These are phyloP conservation scores for Gelatoporia subvermispora DNA, from an alignment of 768 basidiomycete species.

Conservation along the genomic window DNA sequence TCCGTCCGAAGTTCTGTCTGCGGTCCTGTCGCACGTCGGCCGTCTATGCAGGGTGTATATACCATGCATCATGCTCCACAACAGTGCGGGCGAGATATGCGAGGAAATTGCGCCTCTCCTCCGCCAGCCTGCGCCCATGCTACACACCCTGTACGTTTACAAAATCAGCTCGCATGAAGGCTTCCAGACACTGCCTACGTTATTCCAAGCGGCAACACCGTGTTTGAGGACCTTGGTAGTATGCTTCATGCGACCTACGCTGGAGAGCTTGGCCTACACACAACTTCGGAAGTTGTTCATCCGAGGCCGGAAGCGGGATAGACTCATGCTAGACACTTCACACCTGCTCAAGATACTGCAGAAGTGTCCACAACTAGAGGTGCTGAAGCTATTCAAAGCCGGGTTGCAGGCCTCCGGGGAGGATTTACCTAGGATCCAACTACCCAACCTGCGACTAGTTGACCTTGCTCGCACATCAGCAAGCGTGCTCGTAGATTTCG, in stretches of 20 bases:
- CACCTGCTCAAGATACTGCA: conserved; percentile 21
- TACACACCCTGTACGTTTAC: conserved; percentile 20
- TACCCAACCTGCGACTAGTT: conserved; percentile 17
- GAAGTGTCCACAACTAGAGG: conserved; percentile 16
- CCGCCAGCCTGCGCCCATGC: conserved; percentile 13
- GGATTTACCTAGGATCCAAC: conserved; percentile 12
- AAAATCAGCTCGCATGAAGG: conserved; percentile 12
- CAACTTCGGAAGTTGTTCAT: conserved; percentile 17
- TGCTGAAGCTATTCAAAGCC: conserved; percentile 17
- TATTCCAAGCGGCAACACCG: conserved; percentile 20
- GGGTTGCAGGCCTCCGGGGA: conserved; percentile 12
- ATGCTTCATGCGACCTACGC: conserved; percentile 14
- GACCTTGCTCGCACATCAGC: conserved; percentile 20
- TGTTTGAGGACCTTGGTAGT: conserved; percentile 16
- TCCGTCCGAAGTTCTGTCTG: conserved; percentile 13
- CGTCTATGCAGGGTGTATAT: conserved; percentile 21
- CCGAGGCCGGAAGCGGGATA: conserved; percentile 19
- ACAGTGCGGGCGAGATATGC: conserved; percentile 12
- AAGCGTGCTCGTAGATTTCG: conserved; percentile 11
- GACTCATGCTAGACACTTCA: conserved; percentile 16
- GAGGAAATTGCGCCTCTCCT: conserved; percentile 15
- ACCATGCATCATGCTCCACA: conserved; percentile 16
- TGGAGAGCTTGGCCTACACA: conserved; percentile 11
- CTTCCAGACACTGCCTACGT: conserved; percentile 15
- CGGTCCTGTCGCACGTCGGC: conserved; percentile 13